Percentiles rank a stretch among this genome's conserved stretches.
Conservation (phyloP, 805 yeast genomes). For the Candida piceae region DNA sequence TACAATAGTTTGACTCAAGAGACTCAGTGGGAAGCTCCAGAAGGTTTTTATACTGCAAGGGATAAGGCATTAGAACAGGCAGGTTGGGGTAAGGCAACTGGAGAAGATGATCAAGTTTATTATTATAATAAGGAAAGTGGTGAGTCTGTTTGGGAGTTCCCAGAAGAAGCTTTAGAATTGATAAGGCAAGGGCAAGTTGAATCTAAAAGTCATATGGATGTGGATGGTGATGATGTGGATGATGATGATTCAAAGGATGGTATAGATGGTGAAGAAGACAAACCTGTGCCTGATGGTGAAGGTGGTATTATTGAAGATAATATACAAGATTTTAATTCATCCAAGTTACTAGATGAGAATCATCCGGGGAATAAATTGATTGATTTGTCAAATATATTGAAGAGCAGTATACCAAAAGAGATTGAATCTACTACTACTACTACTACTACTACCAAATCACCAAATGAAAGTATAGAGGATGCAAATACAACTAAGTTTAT, state of each 20-base stretch:
- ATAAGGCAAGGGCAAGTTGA: slow-evolving; percentile 4
- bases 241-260: background rate
- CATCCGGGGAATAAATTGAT: slow-evolving; percentile 11
- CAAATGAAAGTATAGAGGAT: no score
- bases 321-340: no score
- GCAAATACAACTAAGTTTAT: slow-evolving; percentile 43
- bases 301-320: no score
- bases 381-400: slow-evolving; percentile 4
- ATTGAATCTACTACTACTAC: background rate
- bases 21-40: slow-evolving; percentile 82
- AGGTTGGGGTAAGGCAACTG: slow-evolving; percentile 47
- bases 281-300: no score
- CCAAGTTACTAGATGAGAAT: background rate
- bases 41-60: slow-evolving; percentile 34
- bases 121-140: slow-evolving; percentile 62
- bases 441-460: no score
- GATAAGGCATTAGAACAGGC: slow-evolving; percentile 43
- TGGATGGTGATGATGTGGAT: background rate
- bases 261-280: background rate
- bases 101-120: slow-evolving; percentile 58
- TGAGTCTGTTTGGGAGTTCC: slow-evolving; percentile 79
- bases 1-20: slow-evolving; percentile 59
- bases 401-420: slow-evolving; percentile 2
- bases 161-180: slow-evolving; percentile 37
- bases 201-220: background rate